These are phyloP conservation scores for Gypsophila paniculata DNA, from an alignment of 179 eudicot genomes.

Conservation along the genomic window DNA sequence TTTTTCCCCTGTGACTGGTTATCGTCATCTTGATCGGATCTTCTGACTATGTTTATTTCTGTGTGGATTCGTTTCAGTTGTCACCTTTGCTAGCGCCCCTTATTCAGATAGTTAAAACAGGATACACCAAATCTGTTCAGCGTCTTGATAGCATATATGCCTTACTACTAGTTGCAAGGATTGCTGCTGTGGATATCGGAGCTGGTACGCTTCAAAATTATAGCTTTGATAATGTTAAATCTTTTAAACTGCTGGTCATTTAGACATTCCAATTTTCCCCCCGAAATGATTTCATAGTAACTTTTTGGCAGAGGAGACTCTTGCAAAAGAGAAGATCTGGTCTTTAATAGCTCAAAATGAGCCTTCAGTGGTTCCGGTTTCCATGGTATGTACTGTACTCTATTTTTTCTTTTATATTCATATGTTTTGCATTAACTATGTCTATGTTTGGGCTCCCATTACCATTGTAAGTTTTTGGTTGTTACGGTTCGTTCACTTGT, in stretches of 20 bases:
- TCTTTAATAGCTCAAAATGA: slow-evolving; percentile 73
- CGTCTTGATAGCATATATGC: slow-evolving; percentile 93
- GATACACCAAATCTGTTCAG: slow-evolving; percentile 78
- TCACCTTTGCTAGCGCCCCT: slow-evolving; percentile 73
- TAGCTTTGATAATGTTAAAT: slow-evolving; percentile 1
- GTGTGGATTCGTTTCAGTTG: slow-evolving; percentile 40
- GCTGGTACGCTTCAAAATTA: slow-evolving; percentile 46
- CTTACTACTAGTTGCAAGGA: slow-evolving; percentile 62
- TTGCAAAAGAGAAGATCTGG: slow-evolving; percentile 84
- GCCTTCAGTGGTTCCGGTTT: slow-evolving; percentile 72
- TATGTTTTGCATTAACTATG: not conserved
- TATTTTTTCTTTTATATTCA: slow-evolving; percentile 10
- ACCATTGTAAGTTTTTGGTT: not conserved
- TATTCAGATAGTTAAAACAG: slow-evolving; percentile 79
- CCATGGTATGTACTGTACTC: slow-evolving; percentile 48
- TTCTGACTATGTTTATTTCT: slow-evolving; percentile 5
- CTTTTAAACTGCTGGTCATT: not conserved
- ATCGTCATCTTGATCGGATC: not conserved
- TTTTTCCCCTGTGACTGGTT: slow-evolving; percentile 7
- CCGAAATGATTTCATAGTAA: slow-evolving; percentile 10
- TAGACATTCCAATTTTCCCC: slow-evolving; percentile 6
- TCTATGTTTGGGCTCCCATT: not conserved
- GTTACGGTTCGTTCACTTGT: not conserved
- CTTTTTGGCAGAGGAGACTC: slow-evolving; percentile 57
- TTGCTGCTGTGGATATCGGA: slow-evolving; percentile 84